Evolutionary conservation across 148 eudicot genomes (phyloP), one percentile per base, ranked within the genome.

Genomic region (Fagopyrum homotropicum): DNA sequence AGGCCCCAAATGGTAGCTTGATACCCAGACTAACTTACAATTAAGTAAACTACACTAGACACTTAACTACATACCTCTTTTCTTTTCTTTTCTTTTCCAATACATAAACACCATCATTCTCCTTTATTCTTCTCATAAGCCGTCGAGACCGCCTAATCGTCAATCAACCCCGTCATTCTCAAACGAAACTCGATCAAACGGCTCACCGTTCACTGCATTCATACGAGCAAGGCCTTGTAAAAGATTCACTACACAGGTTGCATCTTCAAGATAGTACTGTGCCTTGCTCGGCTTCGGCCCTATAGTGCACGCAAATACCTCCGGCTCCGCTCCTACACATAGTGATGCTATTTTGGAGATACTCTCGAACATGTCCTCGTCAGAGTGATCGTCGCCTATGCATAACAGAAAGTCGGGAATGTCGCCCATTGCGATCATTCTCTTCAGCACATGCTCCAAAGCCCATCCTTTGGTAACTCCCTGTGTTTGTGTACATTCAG

Each of bases 201-300:
- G 6, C 60, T n/a, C 19, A 10, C 22, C 8, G 3, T 7, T 9
- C 22, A 29, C 79, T 1, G 88, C 81, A 63, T 79, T 85, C 54
- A 73, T 72, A 40, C 51, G 77, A 46, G 89, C 86, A 48, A 89
- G 77, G 26, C 88, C 84, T 72, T 72, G 66, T 12, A 89, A 86
- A n/a, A 89, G 74, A 49, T 68, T 72, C 80, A 83, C 72, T 26
- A 89, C 93, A 75, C 87, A 83, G 9, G 5, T 64, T 5, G 86
- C 82, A 75, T 88, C 89, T 7, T 88, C 80, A 29, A 90, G 74
- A 78, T 83, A 90, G 79, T 90, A 90, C 63, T 81, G 85, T 7
- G 94, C 93, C 69, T 89, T 89, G 87, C 93, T 87, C 0, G 93
- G 93, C 75, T 89, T 89, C 48, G 85, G 90, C 57, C 91, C 94